Evolutionary conservation across 2,329 filamentous ascomycete species (phyloP).

Genomic region (Colletotrichum sp.): DNA sequence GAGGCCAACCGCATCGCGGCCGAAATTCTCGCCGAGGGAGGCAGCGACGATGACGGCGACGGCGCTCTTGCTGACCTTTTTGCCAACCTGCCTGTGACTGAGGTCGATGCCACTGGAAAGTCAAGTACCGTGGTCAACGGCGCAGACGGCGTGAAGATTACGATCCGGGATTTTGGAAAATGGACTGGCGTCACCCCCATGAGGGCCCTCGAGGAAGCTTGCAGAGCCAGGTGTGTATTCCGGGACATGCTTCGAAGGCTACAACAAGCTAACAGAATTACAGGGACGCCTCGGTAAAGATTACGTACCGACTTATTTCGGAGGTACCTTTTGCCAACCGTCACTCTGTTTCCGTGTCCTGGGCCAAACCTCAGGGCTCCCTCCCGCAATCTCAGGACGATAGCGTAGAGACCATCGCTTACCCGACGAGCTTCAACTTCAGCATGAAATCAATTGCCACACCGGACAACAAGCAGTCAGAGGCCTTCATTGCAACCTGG

Average conservation of each 20-base stretch:
- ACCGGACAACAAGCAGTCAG: slow-evolving; percentile 79
- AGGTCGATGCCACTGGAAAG: slow-evolving; percentile 65
- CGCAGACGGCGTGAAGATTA: slow-evolving; percentile 58
- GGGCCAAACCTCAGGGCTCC: slow-evolving; percentile 75
- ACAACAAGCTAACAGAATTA: neutral
- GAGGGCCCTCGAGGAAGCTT: slow-evolving; percentile 84
- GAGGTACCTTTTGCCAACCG: slow-evolving; percentile 77
- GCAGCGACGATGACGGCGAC: slow-evolving; percentile 54
- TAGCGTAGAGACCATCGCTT: slow-evolving; percentile 46
- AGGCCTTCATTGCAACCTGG: slow-evolving; percentile 82
- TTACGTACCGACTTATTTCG: slow-evolving; percentile 74
- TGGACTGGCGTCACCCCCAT: slow-evolving; percentile 78
- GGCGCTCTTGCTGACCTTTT: slow-evolving; percentile 61
- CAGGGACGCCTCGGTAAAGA: slow-evolving; percentile 72
- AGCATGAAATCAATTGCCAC: slow-evolving; percentile 79
- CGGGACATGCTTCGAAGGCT: neutral
- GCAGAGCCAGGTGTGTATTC: slow-evolving; percentile 70
- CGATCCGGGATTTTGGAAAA: slow-evolving; percentile 84
- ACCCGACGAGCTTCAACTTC: slow-evolving; percentile 63
- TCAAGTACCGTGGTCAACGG: slow-evolving; percentile 60
- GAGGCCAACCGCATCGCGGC: slow-evolving; percentile 65
- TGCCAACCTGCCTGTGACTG: slow-evolving; percentile 63
- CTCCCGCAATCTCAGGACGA: slow-evolving; percentile 40
- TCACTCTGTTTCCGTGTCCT: slow-evolving; percentile 75
- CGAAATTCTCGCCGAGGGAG: slow-evolving; percentile 60